phyloP scores from a whole-genome alignment of 2,329 filamentous ascomycete genomes.

The Cladosporium colombiae region DNA sequence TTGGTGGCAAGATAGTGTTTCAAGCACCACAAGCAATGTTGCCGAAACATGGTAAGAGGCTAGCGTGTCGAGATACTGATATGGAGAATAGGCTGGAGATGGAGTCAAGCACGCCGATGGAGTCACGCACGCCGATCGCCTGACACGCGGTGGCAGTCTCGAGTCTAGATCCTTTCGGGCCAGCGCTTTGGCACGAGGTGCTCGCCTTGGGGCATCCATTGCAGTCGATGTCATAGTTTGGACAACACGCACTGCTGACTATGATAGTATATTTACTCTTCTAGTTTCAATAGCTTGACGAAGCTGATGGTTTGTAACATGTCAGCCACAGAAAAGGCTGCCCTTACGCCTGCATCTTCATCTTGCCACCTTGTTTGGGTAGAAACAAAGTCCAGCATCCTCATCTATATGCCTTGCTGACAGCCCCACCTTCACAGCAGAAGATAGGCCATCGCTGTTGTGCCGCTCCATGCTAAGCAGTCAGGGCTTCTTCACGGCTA shows the following conservation, averaged over 20 bases:
- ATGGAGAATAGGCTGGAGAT: constrained; percentile 7
- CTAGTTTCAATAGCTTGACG: background rate
- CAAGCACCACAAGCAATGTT: constrained; percentile 3
- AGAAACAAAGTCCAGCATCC: background rate
- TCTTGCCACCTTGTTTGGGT: background rate
- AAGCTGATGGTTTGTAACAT: background rate
- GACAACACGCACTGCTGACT: background rate
- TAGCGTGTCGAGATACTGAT: background rate
- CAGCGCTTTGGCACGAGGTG: background rate
- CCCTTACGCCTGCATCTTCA: background rate
- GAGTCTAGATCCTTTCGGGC: background rate
- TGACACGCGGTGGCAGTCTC: background rate
- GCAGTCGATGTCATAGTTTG: background rate
- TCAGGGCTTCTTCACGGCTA: background rate
- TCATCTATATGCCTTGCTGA: background rate
- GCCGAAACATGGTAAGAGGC: constrained; percentile 4
- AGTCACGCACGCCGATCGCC: background rate
- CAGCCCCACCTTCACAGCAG: background rate
- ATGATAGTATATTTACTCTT: background rate
- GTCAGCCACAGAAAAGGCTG: background rate
- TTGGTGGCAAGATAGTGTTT: constrained; percentile 15
- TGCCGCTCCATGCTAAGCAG: background rate
- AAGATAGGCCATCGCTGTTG: background rate
- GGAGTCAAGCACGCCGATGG: background rate
- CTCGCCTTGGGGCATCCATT: background rate